phyloP scores from a whole-genome alignment of 441 rosid genomes.

The Erodium trifolium region DNA sequence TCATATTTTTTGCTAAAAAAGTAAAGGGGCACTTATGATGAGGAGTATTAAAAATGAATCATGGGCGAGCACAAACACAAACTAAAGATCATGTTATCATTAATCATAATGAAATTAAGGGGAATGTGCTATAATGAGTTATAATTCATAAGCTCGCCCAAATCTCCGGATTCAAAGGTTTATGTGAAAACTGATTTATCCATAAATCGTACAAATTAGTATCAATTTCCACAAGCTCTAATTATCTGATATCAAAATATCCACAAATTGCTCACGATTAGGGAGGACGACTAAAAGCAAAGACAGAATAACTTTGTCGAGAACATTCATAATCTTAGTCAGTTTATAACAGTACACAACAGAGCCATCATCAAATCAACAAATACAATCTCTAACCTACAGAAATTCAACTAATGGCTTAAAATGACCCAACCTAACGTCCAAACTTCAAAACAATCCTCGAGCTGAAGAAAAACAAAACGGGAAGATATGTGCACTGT shows the following conservation, averaged over 20 bases:
- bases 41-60: not conserved
- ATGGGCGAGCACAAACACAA: not conserved
- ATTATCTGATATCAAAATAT: no score
- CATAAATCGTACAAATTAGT: not conserved
- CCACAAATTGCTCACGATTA: not conserved
- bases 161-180: not conserved
- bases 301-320: not conserved
- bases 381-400: not conserved
- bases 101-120: not conserved
- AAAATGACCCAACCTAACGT: not conserved
- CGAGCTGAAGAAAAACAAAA: not conserved
- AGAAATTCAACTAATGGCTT: not conserved
- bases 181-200: not conserved
- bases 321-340: not conserved
- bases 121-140: not conserved
- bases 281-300: not conserved
- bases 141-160: not conserved
- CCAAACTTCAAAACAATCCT: not conserved
- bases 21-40: not conserved
- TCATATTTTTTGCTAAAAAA: not conserved
- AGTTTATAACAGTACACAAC: not conserved
- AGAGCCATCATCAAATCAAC: not conserved
- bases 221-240: not conserved
- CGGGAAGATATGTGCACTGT: not conserved
- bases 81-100: not conserved